Base-by-base conservation (phyloP, 495 filamentous ascomycete species). In the Hypoxylon subgilvum region DNA sequence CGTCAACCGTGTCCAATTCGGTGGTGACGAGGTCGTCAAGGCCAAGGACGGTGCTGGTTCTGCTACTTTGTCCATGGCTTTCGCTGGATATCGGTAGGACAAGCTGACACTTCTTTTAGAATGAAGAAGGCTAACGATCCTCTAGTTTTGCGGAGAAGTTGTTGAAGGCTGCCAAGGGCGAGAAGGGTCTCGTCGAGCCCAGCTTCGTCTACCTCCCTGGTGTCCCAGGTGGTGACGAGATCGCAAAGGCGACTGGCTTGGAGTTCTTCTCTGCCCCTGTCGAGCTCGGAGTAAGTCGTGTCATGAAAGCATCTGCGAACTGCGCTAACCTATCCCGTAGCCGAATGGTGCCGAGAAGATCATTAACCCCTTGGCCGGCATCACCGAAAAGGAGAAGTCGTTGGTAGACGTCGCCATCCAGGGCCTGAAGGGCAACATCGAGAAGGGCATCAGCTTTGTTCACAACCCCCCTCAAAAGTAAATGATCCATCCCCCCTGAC, bases 1-100 rank as follows among this genome's bases (percentile, higher is more conserved):
- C 38, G 84, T 95, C 69, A 88, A 96, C 74, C 91, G 94, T 67
- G 92, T 97, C 31, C 94, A 98, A 75, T 97, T 96, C 66, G 95
- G 95, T 69, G 94, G 94, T 75, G 94, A 98, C 69, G 94, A 98
- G 81, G 94, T 98, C 65, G 94, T 97, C 70, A 86, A 94, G 81
- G 94, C 94, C 70, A 98, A 98, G 88, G 90, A 93, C 52, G 94
- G 94, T 65, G 84, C 86, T 69, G 94, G 94, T 58, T 96, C 92
- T 31, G 94, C 94, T 61, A 98, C 94, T 52, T 84, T 97, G 25
- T 96, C 91, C 60, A 98, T 98, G 94, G 94, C 94, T 49, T 97
- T 89, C 71, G 94, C 94, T 65, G 94, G 95, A 59, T 97, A 85
- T 83, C 85, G 92, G 88, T 94, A 73, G 53, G 69, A 58, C 41